phyloP scores from a whole-genome alignment of 106 monocot species.

The Dendrobium catenatum region DNA sequence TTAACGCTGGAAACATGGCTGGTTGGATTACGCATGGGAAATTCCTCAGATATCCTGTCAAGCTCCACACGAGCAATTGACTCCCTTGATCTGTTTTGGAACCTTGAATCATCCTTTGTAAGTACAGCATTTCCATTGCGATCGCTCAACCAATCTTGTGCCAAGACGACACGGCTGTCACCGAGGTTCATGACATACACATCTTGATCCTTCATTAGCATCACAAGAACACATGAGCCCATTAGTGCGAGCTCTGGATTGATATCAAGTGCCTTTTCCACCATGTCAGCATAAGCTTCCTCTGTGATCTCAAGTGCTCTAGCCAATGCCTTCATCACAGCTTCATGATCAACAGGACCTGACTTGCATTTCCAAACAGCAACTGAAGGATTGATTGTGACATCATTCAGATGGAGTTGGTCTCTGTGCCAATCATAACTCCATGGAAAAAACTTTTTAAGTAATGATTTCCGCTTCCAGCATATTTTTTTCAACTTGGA shows the following conservation, averaged over 20 bases:
- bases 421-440: constrained; percentile 94
- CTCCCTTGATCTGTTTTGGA: constrained; percentile 62
- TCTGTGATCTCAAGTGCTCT: constrained; percentile 73
- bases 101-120: constrained; percentile 34
- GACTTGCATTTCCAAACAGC: constrained; percentile 67
- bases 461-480: constrained; percentile 61
- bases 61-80: constrained; percentile 72
- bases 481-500: constrained; percentile 65
- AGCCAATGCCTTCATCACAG: constrained; percentile 76
- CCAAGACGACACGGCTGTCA: constrained; percentile 88
- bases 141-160: constrained; percentile 61
- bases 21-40: constrained; percentile 72
- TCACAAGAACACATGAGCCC: constrained; percentile 98
- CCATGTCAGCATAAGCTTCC: constrained; percentile 85
- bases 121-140: constrained; percentile 18
- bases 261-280: constrained; percentile 62
- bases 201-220: constrained; percentile 98
- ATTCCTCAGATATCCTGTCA: constrained; percentile 95
- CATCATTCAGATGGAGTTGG: constrained; percentile 36
- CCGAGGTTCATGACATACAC: constrained; percentile 98
- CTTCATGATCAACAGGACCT: constrained; percentile 78
- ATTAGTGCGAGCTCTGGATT: constrained; percentile 97
- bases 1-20: constrained; percentile 34
- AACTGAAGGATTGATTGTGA: constrained; percentile 17
- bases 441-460: constrained; percentile 90